Evolutionary conservation across 2,329 filamentous ascomycete species (phyloP).

Genomic region (Claviceps fusiformis): DNA sequence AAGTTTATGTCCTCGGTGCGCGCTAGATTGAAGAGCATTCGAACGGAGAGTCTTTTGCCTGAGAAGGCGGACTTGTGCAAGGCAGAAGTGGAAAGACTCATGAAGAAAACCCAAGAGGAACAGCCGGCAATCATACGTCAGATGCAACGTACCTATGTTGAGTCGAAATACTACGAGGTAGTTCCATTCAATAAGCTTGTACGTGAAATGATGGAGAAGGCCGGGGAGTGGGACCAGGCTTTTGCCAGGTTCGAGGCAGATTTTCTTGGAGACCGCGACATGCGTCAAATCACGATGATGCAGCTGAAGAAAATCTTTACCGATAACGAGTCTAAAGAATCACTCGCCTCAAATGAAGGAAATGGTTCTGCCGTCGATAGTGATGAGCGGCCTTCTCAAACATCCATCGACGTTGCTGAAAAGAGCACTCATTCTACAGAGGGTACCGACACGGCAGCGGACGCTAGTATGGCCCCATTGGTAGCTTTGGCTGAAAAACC

Average conservation of each 20-base stretch:
- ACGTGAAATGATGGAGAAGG: constrained; percentile 82
- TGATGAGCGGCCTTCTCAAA: constrained; percentile 33
- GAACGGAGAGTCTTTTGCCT: constrained; percentile 77
- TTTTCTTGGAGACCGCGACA: constrained; percentile 94
- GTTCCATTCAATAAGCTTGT: constrained; percentile 85
- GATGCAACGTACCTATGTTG: constrained; percentile 81
- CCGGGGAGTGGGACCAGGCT: constrained; percentile 80
- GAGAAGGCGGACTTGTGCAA: constrained; percentile 77
- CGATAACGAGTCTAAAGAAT: constrained; percentile 73
- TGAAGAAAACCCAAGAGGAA: constrained; percentile 71
- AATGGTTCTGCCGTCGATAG: constrained; percentile 39
- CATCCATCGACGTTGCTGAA: constrained; percentile 32
- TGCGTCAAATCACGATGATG: constrained; percentile 77
- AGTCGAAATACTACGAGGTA: constrained; percentile 91
- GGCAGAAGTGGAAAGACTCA: constrained; percentile 64
- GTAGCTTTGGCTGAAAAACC: constrained; percentile 9
- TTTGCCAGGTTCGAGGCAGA: constrained; percentile 87
- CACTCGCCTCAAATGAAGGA: constrained; percentile 56
- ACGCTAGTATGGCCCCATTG: constrained; percentile 16
- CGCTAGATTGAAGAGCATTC: constrained; percentile 71
- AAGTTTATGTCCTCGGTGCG: constrained; percentile 83
- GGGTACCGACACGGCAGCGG: constrained; percentile 21
- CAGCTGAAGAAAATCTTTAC: constrained; percentile 93
- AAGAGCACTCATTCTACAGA: constrained; percentile 32
- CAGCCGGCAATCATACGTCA: constrained; percentile 59